Percentiles rank a stretch among this genome's conserved stretches.
phyloP scores from a whole-genome alignment of 1,139 yeast genomes.

The Zygoascus meyerae region DNA sequence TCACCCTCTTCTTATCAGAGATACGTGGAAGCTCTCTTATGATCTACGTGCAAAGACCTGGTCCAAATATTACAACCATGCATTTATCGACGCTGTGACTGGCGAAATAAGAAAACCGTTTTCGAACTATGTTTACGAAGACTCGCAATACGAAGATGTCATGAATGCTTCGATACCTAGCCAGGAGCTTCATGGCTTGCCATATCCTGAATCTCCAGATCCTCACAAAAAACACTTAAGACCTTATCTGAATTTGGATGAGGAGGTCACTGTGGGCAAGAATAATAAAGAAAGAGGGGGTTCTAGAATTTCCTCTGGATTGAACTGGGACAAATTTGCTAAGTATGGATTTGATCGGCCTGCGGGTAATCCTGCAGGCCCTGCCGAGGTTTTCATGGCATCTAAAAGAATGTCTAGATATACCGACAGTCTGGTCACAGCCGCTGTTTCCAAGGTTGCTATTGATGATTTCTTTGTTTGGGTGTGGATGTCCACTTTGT shows the following conservation, averaged over 20 bases:
- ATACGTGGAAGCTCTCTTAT: constrained; percentile 24
- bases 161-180: constrained; percentile 23
- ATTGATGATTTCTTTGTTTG: constrained; percentile 85
- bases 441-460: constrained; percentile 56
- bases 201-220: constrained; percentile 24
- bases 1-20: constrained; percentile 26
- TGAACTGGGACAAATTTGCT: constrained; percentile 18
- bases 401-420: constrained; percentile 3
- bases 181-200: constrained; percentile 23
- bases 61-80: constrained; percentile 35
- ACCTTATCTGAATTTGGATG: background rate
- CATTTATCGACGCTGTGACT: constrained; percentile 28
- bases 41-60: constrained; percentile 42
- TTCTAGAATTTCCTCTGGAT: constrained; percentile 1
- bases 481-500: constrained; percentile 82
- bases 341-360: constrained; percentile 13
- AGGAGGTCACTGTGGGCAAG: background rate
- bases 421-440: constrained; percentile 35
- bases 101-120: constrained; percentile 28
- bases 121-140: constrained; percentile 31
- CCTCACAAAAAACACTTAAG: background rate
- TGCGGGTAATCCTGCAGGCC: constrained; percentile 3
- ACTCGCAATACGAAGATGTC: constrained; percentile 23
- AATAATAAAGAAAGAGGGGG: background rate
- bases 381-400: constrained; percentile 4